Conservation (phyloP, 148 eudicot species). For the Diospyros lotus region DNA sequence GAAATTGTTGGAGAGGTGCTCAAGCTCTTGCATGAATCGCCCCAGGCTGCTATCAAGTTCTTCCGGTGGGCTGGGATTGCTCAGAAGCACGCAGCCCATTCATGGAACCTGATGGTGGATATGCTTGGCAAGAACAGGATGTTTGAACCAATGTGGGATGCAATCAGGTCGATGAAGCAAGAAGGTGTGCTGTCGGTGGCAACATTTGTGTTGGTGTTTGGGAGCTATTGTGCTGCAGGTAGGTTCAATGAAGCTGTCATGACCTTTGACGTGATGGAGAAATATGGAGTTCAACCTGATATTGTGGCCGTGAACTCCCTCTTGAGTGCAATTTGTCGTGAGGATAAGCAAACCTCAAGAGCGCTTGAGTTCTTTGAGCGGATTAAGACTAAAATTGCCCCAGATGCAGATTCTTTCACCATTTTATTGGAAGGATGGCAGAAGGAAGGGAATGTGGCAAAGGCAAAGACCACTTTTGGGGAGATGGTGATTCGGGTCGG, state of each 20-base stretch:
- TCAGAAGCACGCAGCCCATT: conserved; percentile 40
- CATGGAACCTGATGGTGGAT: conserved; percentile 90
- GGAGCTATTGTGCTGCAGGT: conserved; percentile 58
- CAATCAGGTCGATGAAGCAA: conserved; percentile 72
- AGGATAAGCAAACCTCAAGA: conserved; percentile 36
- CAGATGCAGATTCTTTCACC: conserved; percentile 65
- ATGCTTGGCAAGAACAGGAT: conserved; percentile 69
- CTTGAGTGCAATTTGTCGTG: conserved; percentile 64
- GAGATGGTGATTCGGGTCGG: conserved; percentile 90
- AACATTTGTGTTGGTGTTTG: conserved; percentile 66
- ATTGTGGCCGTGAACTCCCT: conserved; percentile 61
- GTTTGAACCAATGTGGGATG: conserved; percentile 92
- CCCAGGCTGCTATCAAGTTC: conserved; percentile 54
- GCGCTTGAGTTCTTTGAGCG: conserved; percentile 63
- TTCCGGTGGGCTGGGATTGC: conserved; percentile 64
- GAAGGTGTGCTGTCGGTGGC: conserved; percentile 43
- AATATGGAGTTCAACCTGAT: conserved; percentile 69
- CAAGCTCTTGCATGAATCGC: conserved; percentile 55
- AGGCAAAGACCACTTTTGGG: conserved; percentile 73
- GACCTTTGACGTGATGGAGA: conserved; percentile 82
- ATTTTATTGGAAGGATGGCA: conserved; percentile 80
- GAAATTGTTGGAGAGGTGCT: conserved; percentile 69
- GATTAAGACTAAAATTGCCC: conserved; percentile 54
- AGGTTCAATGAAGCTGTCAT: conserved; percentile 60
- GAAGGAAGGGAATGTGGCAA: conserved; percentile 59